phyloP scores from a whole-genome alignment of 805 yeast genomes.

The Yarrowia sp. region DNA sequence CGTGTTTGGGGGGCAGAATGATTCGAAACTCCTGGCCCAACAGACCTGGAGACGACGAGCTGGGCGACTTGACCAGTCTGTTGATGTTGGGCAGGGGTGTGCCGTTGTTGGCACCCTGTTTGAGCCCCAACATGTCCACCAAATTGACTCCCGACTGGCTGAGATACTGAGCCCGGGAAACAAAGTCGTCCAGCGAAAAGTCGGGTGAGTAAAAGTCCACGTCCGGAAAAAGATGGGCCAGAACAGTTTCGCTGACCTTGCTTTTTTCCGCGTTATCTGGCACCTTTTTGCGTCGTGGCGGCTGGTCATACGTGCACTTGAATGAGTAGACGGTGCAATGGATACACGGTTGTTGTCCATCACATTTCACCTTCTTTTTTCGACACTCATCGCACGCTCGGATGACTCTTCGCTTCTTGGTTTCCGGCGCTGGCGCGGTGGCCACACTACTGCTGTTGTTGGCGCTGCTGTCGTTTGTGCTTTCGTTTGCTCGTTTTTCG shows the following conservation, averaged over 20 bases:
- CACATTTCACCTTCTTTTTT: conserved; percentile 50
- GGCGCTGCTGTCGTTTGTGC: neutral
- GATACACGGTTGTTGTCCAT: conserved; percentile 72
- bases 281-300: conserved; percentile 40
- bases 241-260: conserved; percentile 39
- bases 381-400: conserved; percentile 68
- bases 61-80: conserved; percentile 20
- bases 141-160: conserved; percentile 9
- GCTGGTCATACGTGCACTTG: conserved; percentile 81
- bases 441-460: neutral
- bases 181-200: conserved; percentile 36
- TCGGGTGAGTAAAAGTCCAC: conserved; percentile 39
- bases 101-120: neutral
- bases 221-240: conserved; percentile 42
- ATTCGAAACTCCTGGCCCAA: conserved; percentile 54
- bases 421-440: neutral
- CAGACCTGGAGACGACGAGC: conserved; percentile 28
- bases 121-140: conserved; percentile 6
- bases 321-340: conserved; percentile 85
- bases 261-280: conserved; percentile 39
- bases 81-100: neutral
- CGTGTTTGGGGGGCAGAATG: conserved; percentile 70
- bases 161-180: conserved; percentile 32
- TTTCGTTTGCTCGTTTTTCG: conserved; percentile 7
- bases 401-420: conserved; percentile 51